Percentiles rank a stretch among this genome's conserved stretches.
Evolutionary conservation across 306 rosid species (phyloP).

Genomic region (Begonia fuchsioides): DNA sequence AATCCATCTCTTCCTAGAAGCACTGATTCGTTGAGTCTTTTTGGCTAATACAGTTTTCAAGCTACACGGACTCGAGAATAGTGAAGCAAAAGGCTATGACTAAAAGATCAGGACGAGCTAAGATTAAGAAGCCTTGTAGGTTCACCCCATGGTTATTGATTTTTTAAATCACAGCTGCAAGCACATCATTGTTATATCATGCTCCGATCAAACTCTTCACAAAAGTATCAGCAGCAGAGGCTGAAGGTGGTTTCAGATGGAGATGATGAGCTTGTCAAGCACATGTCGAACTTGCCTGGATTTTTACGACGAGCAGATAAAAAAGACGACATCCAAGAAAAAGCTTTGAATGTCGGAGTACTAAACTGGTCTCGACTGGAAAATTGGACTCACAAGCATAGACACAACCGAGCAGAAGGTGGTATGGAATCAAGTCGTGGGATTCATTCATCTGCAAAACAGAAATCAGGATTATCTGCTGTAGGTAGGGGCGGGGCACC

Average conservation of each 20-base stretch:
- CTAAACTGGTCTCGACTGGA: conserved; percentile 79
- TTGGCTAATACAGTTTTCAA: no score
- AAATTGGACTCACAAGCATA: conserved; percentile 57
- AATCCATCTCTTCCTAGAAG: no score
- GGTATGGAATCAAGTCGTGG: conserved; percentile 20
- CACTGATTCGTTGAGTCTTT: no score
- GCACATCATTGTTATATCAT: conserved; percentile 11
- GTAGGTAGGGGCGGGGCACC: conserved; percentile 12
- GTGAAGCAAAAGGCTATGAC: conserved; percentile 26
- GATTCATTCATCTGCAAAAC: conserved; percentile 14
- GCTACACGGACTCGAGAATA: conserved; percentile 11
- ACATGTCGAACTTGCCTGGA: conserved; percentile 79
- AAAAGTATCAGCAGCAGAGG: conserved; percentile 13
- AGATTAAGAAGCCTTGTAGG: conserved; percentile 21
- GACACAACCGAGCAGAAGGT: conserved; percentile 17
- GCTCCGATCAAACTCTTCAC: conserved; percentile 8
- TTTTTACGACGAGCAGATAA: conserved; percentile 51
- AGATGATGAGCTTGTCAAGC: conserved; percentile 72
- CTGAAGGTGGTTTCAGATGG: conserved; percentile 23
- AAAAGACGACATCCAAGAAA: conserved; percentile 35
- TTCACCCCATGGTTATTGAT: conserved; percentile 15
- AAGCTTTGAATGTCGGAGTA: conserved; percentile 82
- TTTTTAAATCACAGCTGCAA: conserved; percentile 9
- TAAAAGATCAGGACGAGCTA: conserved; percentile 16
- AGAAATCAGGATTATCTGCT: no score